Evolutionary conservation across 805 yeast species (phyloP).

Genomic region (Wickerhamiella qilinensis): DNA sequence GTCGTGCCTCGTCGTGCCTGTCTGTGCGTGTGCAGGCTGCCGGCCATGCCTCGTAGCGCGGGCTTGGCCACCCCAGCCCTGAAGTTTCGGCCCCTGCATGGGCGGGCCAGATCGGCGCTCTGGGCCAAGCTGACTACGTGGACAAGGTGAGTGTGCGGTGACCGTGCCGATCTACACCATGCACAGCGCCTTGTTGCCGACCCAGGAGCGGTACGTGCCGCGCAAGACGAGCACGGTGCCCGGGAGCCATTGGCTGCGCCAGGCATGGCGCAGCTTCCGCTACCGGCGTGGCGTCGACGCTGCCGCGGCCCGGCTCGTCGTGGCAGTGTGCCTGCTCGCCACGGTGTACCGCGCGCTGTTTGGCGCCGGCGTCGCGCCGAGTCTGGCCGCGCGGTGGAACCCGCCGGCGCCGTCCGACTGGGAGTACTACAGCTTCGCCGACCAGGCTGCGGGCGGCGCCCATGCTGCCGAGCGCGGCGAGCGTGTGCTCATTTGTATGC

Average conservation of each 20-base stretch:
- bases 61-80: too few relatives aligned
- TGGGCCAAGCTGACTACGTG: too few relatives aligned
- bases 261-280: background rate
- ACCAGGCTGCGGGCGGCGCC: constrained; percentile 4
- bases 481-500: constrained; percentile 67
- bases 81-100: too few relatives aligned
- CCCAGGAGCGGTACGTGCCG: constrained; percentile 13
- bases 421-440: constrained; percentile 41
- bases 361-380: background rate
- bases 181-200: constrained; percentile 15
- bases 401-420: background rate
- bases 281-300: background rate
- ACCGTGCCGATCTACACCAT: too few relatives aligned
- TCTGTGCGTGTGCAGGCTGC: too few relatives aligned
- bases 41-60: too few relatives aligned
- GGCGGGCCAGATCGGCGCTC: too few relatives aligned
- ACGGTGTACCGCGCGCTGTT: background rate
- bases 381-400: background rate
- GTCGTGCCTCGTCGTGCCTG: too few relatives aligned
- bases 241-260: background rate
- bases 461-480: constrained; percentile 35
- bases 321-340: background rate
- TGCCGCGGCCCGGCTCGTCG: background rate
- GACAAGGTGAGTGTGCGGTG: too few relatives aligned
- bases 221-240: background rate